These are phyloP conservation scores for Danielia reshetovae DNA, from an alignment of 805 yeast genomes.

Conservation along the genomic window DNA sequence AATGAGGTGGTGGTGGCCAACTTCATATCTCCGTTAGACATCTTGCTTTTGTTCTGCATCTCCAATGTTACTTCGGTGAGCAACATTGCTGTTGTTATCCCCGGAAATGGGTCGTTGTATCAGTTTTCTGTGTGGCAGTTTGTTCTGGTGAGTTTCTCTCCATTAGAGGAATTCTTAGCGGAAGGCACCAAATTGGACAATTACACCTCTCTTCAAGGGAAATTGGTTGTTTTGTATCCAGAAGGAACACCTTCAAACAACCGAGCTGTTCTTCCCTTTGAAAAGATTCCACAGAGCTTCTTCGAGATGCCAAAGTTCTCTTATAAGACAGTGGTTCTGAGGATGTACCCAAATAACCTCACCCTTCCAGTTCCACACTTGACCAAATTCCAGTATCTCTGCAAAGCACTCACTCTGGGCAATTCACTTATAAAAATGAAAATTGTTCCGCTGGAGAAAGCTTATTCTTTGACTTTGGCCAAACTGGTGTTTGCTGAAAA, in stretches of 20 bases:
- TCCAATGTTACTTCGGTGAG: conserved; percentile 21
- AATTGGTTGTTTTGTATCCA: conserved; percentile 53
- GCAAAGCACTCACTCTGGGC: conserved; percentile 20
- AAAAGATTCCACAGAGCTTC: conserved; percentile 7
- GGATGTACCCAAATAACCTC: conserved; percentile 32
- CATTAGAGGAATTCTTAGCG: conserved; percentile 8
- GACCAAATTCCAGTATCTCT: conserved; percentile 19
- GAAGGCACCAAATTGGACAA: conserved; percentile 16
- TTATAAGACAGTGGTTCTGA: conserved; percentile 36
- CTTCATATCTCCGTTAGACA: conserved; percentile 57
- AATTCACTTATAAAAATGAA: conserved; percentile 24
- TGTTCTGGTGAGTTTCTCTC: conserved; percentile 19
- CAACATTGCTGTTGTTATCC: conserved; percentile 34
- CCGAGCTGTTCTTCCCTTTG: conserved; percentile 63
- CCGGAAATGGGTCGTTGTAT: conserved; percentile 33
- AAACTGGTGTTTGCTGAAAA: conserved; percentile 30
- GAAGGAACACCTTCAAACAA: conserved; percentile 91
- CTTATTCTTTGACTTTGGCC: conserved; percentile 13
- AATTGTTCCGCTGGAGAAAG: conserved; percentile 20
- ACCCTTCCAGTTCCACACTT: conserved; percentile 35
- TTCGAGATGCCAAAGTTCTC: conserved; percentile 18
- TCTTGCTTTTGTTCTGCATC: conserved; percentile 31
- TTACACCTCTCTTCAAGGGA: conserved; percentile 27
- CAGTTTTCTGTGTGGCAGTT: conserved; percentile 24
- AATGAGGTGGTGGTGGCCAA: conserved; percentile 56